Percentiles rank a stretch among this genome's conserved stretches.
Conservation (phyloP, 768 basidiomycete genomes). For the Suillus clintonianus region DNA sequence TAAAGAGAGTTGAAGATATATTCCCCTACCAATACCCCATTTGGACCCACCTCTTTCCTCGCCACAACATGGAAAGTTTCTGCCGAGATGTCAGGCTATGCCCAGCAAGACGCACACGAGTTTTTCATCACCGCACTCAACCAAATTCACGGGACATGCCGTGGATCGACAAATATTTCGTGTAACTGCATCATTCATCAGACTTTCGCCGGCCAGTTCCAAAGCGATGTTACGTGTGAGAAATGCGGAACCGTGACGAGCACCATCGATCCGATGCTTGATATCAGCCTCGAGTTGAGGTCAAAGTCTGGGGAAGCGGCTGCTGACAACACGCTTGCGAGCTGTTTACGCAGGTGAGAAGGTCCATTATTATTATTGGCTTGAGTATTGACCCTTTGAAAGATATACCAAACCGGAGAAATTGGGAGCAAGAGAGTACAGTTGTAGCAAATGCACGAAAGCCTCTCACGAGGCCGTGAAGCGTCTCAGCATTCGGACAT, state of each 20-base stretch:
- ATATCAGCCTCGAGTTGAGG: slow-evolving; percentile 85
- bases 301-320: slow-evolving; percentile 47
- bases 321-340: slow-evolving; percentile 68
- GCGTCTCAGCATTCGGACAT: slow-evolving; percentile 77
- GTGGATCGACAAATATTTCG: slow-evolving; percentile 71
- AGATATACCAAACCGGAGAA: slow-evolving; percentile 89
- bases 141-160: slow-evolving; percentile 80
- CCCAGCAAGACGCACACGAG: slow-evolving; percentile 94
- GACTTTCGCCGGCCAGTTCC: slow-evolving; percentile 83
- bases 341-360: slow-evolving; percentile 71
- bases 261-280: slow-evolving; percentile 87
- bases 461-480: slow-evolving; percentile 76
- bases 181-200: slow-evolving; percentile 93
- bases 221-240: slow-evolving; percentile 89
- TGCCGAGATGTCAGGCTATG: slow-evolving; percentile 84
- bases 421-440: slow-evolving; percentile 79
- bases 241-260: slow-evolving; percentile 77
- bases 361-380: slow-evolving; percentile 6
- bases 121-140: slow-evolving; percentile 84
- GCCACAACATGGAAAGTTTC: slow-evolving; percentile 80
- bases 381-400: slow-evolving; percentile 3
- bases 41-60: slow-evolving; percentile 83
- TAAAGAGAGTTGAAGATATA: slow-evolving; percentile 45
- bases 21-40: slow-evolving; percentile 58
- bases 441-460: slow-evolving; percentile 80